Conservation (phyloP, 2,329 filamentous ascomycete species). For the Passalora sequoiae region DNA sequence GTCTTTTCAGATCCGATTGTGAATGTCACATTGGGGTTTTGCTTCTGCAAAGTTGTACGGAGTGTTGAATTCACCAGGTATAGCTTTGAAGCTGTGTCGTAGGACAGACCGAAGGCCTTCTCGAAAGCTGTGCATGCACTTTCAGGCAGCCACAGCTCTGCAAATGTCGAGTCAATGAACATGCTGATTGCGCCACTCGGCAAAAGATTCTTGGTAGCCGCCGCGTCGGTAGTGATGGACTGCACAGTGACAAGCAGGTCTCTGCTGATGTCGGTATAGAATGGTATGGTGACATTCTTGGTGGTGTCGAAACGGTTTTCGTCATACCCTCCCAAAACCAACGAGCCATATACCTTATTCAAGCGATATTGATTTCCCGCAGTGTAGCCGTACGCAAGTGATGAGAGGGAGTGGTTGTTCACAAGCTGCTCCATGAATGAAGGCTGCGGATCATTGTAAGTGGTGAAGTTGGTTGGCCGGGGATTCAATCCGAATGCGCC, state of each 20-base stretch:
- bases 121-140: constrained; percentile 36
- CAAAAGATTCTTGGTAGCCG: constrained; percentile 23
- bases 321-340: constrained; percentile 39
- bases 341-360: constrained; percentile 34
- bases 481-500: constrained; percentile 35
- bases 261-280: constrained; percentile 30
- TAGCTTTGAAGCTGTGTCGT: constrained; percentile 24
- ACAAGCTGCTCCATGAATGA: constrained; percentile 33
- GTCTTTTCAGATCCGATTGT: constrained; percentile 27
- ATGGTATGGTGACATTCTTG: constrained; percentile 31
- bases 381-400: constrained; percentile 36
- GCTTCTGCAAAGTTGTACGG: constrained; percentile 24
- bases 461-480: constrained; percentile 35
- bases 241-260: constrained; percentile 34
- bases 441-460: constrained; percentile 31
- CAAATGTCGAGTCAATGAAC: constrained; percentile 59
- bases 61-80: constrained; percentile 35
- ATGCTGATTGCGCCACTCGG: constrained; percentile 36
- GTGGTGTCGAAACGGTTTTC: constrained; percentile 32
- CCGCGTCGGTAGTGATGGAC: constrained; percentile 25
- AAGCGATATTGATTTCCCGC: constrained; percentile 36
- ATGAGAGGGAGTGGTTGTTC: constrained; percentile 32
- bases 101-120: constrained; percentile 33
- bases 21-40: constrained; percentile 34
- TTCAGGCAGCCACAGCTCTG: constrained; percentile 59